Evolutionary conservation across 805 yeast species (phyloP), one percentile per base, ranked within the genome.

Genomic region (Lipomyces sp.): DNA sequence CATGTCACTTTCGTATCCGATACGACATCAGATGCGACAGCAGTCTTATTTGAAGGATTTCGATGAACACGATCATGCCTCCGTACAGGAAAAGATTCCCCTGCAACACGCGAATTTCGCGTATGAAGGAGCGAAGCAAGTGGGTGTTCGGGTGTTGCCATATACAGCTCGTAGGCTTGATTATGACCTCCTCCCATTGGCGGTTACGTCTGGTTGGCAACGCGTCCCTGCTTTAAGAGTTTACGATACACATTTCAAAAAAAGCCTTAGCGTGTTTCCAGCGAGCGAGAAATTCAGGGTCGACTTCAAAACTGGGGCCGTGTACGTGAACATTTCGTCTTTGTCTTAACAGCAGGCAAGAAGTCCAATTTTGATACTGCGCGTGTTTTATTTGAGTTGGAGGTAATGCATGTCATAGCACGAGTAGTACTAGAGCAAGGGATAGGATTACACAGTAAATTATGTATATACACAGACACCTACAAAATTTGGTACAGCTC

Each of bases 241-340:
- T 3, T 88, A 81, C 73, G 97, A 90, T 73, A 79, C 89, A 59
- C 85, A 85, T 69, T 90, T 84, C 78, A 86, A 88, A 71, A 87
- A 90, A 51, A 82, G 83, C 30, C 78, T 91, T 66, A 87, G 87
- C 29, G 80, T 83, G 0, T 73, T 83, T 18, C 78, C 84, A 0
- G 86, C 82, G 0, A 72, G 79, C 8, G 79, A 77, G n/a, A 59
- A 59, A 34, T 67, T 72, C 50, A 63, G 59, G 15, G 56, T 69
- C 11, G 75, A 72, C 57, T 63, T 64, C 37, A 65, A 69, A 48
- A 65, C 67, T 4, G 71, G 71, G 18, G 61, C 59, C 6, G 71
- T 68, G 30, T 57, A 57, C 51, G 66, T 68, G 32, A 63, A 66
- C 32, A 60, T 67, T n/a, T 62, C 70, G 50, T 60, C 67, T 10